These are phyloP conservation scores for Smallanthus sonchifolius DNA, from an alignment of 129 eudicot species.

Conservation along the genomic window DNA sequence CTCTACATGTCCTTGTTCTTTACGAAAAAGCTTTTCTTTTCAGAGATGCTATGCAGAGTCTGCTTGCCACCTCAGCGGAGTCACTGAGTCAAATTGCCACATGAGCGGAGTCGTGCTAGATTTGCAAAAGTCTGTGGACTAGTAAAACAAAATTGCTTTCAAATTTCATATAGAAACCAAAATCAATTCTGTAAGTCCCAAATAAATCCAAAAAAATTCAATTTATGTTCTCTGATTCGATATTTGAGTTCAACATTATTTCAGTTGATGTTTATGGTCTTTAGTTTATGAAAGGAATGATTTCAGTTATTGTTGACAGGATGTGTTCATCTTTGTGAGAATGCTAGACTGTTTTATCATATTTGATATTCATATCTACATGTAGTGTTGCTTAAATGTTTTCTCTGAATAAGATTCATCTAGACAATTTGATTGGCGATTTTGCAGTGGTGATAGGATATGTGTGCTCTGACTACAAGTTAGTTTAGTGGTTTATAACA, in stretches of 20 bases:
- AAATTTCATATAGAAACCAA: too few species aligned
- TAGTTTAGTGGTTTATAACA: conserved; percentile 3
- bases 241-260: background rate
- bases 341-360: background rate
- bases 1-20: too few species aligned
- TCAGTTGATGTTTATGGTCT: background rate
- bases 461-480: background rate
- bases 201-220: too few species aligned
- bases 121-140: too few species aligned
- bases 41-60: too few species aligned
- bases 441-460: conserved; percentile 37
- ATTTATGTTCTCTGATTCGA: background rate
- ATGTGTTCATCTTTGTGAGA: conserved; percentile 1
- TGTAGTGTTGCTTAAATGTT: background rate
- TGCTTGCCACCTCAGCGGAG: too few species aligned
- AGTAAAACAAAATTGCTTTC: too few species aligned
- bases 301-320: background rate
- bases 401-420: background rate
- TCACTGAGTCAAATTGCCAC: too few species aligned
- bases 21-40: too few species aligned
- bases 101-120: too few species aligned
- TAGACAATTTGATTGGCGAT: background rate
- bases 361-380: background rate
- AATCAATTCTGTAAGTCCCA: too few species aligned
- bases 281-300: background rate